Percentiles rank a stretch among this genome's conserved stretches.
These are phyloP conservation scores for Colletotrichum sp. DNA, from an alignment of 2,329 filamentous ascomycete genomes.

Conservation along the genomic window DNA sequence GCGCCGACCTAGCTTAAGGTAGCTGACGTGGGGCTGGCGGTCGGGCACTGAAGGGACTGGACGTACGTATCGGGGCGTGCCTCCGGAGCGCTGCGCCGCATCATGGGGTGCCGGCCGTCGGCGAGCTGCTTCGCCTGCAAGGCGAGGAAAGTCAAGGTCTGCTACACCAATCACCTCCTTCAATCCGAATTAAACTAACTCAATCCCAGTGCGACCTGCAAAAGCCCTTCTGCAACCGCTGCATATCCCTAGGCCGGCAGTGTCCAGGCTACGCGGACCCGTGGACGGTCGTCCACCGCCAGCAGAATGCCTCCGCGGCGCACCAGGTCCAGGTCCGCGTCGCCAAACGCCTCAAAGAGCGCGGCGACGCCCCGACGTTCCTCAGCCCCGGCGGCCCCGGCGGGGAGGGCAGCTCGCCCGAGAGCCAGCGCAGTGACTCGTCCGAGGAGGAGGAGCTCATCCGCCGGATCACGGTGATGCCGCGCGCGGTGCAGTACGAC, in stretches of 20 bases:
- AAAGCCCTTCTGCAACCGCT: slow-evolving; percentile 41
- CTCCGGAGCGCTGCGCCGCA: slow-evolving; percentile 16
- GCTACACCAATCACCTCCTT: too few relatives aligned
- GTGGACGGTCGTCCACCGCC: slow-evolving; percentile 36
- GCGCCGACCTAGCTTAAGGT: not conserved
- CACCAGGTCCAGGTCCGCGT: not conserved
- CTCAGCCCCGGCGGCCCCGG: too few relatives aligned
- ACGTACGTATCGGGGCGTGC: not conserved
- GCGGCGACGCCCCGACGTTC: not conserved
- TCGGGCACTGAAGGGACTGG: not conserved
- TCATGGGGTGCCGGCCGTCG: not conserved
- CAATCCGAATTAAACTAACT: not conserved
- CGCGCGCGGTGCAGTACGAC: not conserved
- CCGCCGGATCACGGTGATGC: not conserved
- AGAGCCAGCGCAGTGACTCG: not conserved
- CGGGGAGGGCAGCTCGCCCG: not conserved
- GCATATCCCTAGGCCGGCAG: slow-evolving; percentile 41
- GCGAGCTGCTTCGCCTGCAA: slow-evolving; percentile 14
- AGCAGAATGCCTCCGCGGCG: slow-evolving; percentile 5
- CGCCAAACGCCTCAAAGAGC: slow-evolving; percentile 7
- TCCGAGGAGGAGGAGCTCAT: not conserved
- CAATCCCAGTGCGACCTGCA: slow-evolving; percentile 41
- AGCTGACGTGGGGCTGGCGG: not conserved
- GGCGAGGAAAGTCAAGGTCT: slow-evolving; percentile 8
- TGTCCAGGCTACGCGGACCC: slow-evolving; percentile 45